Conservation (phyloP, 2,329 filamentous ascomycete genomes). For the Ramularia endophylla region DNA sequence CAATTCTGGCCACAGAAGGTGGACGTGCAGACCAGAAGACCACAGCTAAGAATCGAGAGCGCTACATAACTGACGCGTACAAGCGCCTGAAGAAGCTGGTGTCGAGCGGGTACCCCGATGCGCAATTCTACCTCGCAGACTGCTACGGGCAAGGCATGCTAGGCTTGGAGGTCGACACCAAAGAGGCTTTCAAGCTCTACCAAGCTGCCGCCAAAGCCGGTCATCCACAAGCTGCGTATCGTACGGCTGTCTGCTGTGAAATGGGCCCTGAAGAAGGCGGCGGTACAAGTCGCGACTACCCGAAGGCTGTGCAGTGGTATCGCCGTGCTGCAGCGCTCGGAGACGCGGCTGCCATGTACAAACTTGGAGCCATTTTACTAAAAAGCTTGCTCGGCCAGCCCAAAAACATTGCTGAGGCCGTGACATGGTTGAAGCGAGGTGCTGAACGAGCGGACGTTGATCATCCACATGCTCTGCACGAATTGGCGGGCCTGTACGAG, state of each 20-base stretch:
- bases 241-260: slow-evolving; percentile 95
- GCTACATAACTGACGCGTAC: slow-evolving; percentile 77
- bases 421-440: slow-evolving; percentile 88
- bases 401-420: slow-evolving; percentile 74
- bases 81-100: slow-evolving; percentile 89
- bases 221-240: slow-evolving; percentile 81
- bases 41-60: slow-evolving; percentile 63
- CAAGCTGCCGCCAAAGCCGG: slow-evolving; percentile 88
- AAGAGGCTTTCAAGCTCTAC: slow-evolving; percentile 89
- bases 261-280: slow-evolving; percentile 92
- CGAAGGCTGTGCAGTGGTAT: slow-evolving; percentile 98
- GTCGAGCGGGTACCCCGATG: slow-evolving; percentile 66
- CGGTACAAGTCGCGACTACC: slow-evolving; percentile 80
- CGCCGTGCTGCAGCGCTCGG: slow-evolving; percentile 85
- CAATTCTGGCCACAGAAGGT: slow-evolving; percentile 70
- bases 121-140: slow-evolving; percentile 92
- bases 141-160: slow-evolving; percentile 77
- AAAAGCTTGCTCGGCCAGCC: slow-evolving; percentile 90
- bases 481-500: slow-evolving; percentile 63
- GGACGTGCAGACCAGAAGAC: slow-evolving; percentile 62
- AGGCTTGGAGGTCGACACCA: slow-evolving; percentile 73
- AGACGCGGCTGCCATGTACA: slow-evolving; percentile 94
- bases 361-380: slow-evolving; percentile 91
- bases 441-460: slow-evolving; percentile 81
- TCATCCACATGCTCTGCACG: slow-evolving; percentile 92